Conservation (phyloP, 108 stramenopile species). For the Nitzschia palea region DNA sequence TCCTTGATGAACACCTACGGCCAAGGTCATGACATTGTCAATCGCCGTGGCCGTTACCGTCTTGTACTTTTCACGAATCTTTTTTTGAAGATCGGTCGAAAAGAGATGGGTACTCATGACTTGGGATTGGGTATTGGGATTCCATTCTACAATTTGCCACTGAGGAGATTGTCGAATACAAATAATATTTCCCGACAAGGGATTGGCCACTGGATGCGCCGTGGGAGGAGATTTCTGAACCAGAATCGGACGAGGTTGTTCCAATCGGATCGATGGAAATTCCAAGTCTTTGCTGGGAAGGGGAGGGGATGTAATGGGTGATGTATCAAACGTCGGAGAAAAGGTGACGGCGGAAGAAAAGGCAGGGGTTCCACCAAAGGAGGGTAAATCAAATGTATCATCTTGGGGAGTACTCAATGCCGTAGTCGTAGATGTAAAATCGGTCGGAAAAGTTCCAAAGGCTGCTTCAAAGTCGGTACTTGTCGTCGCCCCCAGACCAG, state of each 20-base stretch:
- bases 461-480: not conserved
- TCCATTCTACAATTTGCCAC: slow-evolving; percentile 29
- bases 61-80: slow-evolving; percentile 43
- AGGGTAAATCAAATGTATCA: slow-evolving; percentile 11
- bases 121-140: slow-evolving; percentile 49
- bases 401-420: not conserved
- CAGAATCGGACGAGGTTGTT: slow-evolving; percentile 9
- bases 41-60: slow-evolving; percentile 38
- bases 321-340: slow-evolving; percentile 24
- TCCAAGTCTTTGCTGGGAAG: too few species aligned
- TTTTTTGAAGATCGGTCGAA: slow-evolving; percentile 51
- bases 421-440: slow-evolving; percentile 15
- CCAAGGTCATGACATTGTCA: slow-evolving; percentile 48
- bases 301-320: slow-evolving; percentile 42
- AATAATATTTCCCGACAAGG: slow-evolving; percentile 72
- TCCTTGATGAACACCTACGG: slow-evolving; percentile 66
- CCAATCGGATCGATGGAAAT: slow-evolving; percentile 5
- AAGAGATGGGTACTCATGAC: slow-evolving; percentile 51
- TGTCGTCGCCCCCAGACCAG: not conserved
- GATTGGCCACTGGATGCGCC: slow-evolving; percentile 54
- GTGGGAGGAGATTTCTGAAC: slow-evolving; percentile 6
- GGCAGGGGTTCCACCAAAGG: slow-evolving; percentile 10
- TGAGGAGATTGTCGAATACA: slow-evolving; percentile 18
- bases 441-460: slow-evolving; percentile 20
- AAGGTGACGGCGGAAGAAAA: not conserved